These are phyloP conservation scores for Xylariaceae sp. DNA, from an alignment of 2,329 filamentous ascomycete species.

Conservation along the genomic window DNA sequence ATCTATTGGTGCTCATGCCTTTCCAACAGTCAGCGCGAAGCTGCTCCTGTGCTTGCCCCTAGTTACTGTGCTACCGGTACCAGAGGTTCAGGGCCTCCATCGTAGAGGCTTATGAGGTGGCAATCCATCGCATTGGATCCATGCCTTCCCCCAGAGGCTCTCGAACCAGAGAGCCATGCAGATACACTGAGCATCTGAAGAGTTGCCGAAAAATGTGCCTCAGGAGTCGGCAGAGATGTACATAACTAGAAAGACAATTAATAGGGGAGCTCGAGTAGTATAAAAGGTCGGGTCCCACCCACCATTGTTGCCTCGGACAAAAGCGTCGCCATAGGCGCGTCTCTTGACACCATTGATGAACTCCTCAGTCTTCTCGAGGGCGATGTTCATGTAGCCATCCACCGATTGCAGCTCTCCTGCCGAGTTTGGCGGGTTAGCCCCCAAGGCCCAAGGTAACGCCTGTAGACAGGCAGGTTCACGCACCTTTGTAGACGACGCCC, in stretches of 20 bases:
- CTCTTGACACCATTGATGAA: constrained; percentile 78
- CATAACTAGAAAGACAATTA: constrained; percentile 45
- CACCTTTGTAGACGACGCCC: constrained; percentile 96
- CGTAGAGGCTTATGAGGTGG: too few species aligned
- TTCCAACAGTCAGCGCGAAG: too few species aligned
- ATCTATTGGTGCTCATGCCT: too few species aligned
- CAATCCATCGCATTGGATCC: too few species aligned
- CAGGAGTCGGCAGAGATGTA: constrained; percentile 59
- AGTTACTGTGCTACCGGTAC: too few species aligned
- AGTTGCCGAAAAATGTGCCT: too few species aligned
- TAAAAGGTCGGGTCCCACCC: constrained; percentile 15
- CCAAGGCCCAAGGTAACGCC: not conserved
- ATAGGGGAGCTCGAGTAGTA: constrained; percentile 1
- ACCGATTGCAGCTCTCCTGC: constrained; percentile 91
- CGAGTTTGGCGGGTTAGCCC: not conserved
- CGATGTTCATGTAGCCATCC: constrained; percentile 99
- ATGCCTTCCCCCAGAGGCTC: too few species aligned
- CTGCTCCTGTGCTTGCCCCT: too few species aligned
- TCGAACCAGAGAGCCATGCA: too few species aligned
- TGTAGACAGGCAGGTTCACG: constrained; percentile 12
- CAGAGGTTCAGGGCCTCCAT: too few species aligned
- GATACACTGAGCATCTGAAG: too few species aligned
- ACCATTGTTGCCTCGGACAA: constrained; percentile 96
- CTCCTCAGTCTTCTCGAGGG: constrained; percentile 90
- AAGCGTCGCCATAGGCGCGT: constrained; percentile 85